phyloP scores from a whole-genome alignment of 2,329 filamentous ascomycete genomes.

The Ophiostoma novo-ulmi region DNA sequence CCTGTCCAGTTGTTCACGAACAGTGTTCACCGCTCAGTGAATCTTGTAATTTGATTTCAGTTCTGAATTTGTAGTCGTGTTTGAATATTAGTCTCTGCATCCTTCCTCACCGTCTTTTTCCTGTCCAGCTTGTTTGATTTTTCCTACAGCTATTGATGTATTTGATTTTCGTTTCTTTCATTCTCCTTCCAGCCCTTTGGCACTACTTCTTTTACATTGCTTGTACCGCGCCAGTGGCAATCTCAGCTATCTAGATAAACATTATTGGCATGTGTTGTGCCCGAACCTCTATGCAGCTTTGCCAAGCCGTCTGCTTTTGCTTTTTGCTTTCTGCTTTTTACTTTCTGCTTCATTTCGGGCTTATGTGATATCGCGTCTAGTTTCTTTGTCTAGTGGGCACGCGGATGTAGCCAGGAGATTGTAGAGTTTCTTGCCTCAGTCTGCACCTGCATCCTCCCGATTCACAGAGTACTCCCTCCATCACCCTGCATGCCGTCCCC shows the following conservation, averaged over 20 bases:
- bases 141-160: neutral
- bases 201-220: neutral
- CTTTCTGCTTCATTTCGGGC: neutral
- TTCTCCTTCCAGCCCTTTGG: neutral
- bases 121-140: neutral
- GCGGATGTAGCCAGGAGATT: neutral
- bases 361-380: neutral
- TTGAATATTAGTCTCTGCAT: neutral
- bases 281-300: neutral
- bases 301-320: neutral
- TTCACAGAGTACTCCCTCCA: neutral
- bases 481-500: neutral
- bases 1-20: slow-evolving; percentile 11
- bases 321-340: neutral
- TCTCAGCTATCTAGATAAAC: neutral
- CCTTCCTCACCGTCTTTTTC: neutral
- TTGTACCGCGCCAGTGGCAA: neutral
- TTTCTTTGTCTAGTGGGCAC: slow-evolving; percentile 2
- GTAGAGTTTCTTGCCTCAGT: neutral
- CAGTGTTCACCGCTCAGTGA: slow-evolving; percentile 3
- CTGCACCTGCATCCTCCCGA: neutral
- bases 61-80: neutral
- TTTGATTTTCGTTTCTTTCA: neutral
- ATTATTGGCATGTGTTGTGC: neutral
- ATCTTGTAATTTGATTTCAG: neutral